Percentiles rank a stretch among this genome's conserved stretches.
phyloP scores from a whole-genome alignment of 257 asterid species.

The Rauvolfia tetraphylla region DNA sequence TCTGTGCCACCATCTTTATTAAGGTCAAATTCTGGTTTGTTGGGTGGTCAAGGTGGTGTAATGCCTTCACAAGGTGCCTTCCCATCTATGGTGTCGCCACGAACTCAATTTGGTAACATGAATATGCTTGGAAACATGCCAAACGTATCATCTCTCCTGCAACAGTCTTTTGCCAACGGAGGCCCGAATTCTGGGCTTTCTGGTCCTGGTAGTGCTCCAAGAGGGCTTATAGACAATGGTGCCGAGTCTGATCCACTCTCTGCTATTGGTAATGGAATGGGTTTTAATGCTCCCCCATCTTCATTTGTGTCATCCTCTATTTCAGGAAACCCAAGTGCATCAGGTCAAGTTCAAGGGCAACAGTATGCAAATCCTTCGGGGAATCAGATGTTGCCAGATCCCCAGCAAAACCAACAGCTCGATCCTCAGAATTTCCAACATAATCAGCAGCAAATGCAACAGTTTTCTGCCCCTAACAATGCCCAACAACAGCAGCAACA shows the following conservation, averaged over 20 bases:
- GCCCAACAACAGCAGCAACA: conserved; percentile 43
- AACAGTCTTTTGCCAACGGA: conserved; percentile 74
- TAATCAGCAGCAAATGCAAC: conserved; percentile 63
- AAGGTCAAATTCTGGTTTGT: conserved; percentile 66
- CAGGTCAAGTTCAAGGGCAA: conserved; percentile 69
- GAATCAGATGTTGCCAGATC: conserved; percentile 59
- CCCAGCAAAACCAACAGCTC: conserved; percentile 58
- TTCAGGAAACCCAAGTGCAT: conserved; percentile 38
- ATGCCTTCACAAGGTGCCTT: conserved; percentile 61
- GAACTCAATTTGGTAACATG: conserved; percentile 59
- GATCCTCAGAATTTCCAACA: conserved; percentile 55
- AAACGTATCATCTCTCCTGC: conserved; percentile 59
- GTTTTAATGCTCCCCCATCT: conserved; percentile 51
- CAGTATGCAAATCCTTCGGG: conserved; percentile 55
- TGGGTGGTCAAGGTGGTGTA: conserved; percentile 82
- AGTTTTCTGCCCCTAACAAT: conserved; percentile 55
- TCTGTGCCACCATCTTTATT: conserved; percentile 54
- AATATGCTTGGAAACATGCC: conserved; percentile 66
- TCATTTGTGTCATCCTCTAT: conserved; percentile 44
- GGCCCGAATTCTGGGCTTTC: conserved; percentile 57
- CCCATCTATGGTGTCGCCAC: conserved; percentile 64
- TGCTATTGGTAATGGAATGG: conserved; percentile 55
- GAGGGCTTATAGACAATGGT: conserved; percentile 58
- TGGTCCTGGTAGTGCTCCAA: conserved; percentile 60
- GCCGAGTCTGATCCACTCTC: conserved; percentile 63